Evolutionary conservation across 345 rosid genomes (phyloP).

Genomic region (Eucalyptus brandiana): DNA sequence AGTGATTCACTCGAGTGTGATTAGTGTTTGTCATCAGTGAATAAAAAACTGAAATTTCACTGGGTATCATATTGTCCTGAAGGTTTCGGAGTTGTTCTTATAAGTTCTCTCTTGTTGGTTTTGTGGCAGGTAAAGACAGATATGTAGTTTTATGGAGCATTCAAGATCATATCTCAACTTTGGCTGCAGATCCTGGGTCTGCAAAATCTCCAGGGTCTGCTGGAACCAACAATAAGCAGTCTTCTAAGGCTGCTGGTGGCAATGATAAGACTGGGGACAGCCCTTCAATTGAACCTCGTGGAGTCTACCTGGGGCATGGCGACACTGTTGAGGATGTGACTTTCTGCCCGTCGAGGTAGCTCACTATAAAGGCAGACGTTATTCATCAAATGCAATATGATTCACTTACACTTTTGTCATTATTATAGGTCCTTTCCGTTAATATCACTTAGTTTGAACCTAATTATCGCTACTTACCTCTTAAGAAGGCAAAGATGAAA

Average conservation of each 20-base stretch:
- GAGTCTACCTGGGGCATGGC: slow-evolving; percentile 40
- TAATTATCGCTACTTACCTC: not conserved
- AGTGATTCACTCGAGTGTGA: not conserved
- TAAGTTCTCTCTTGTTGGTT: not conserved
- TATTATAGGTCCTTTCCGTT: not conserved
- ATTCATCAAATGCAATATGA: not conserved
- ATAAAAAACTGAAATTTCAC: not conserved
- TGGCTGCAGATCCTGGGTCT: slow-evolving; percentile 18
- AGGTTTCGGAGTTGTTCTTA: not conserved
- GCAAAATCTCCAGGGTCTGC: slow-evolving; percentile 29
- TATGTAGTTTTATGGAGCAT: slow-evolving; percentile 55
- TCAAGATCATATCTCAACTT: slow-evolving; percentile 43
- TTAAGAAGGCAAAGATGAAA: not conserved
- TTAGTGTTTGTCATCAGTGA: not conserved
- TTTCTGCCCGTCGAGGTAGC: slow-evolving; percentile 56
- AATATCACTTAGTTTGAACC: not conserved
- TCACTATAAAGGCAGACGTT: not conserved
- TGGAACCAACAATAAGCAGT: slow-evolving; percentile 13
- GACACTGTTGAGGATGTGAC: slow-evolving; percentile 67
- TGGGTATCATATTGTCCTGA: not conserved
- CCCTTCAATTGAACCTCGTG: slow-evolving; percentile 41
- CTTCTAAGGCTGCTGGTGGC: slow-evolving; percentile 27
- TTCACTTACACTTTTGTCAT: not conserved
- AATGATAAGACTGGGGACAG: slow-evolving; percentile 25
- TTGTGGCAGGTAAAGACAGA: slow-evolving; percentile 46